phyloP scores from a whole-genome alignment of 2,329 filamentous ascomycete species.

The Drechslerella dactyloides region DNA sequence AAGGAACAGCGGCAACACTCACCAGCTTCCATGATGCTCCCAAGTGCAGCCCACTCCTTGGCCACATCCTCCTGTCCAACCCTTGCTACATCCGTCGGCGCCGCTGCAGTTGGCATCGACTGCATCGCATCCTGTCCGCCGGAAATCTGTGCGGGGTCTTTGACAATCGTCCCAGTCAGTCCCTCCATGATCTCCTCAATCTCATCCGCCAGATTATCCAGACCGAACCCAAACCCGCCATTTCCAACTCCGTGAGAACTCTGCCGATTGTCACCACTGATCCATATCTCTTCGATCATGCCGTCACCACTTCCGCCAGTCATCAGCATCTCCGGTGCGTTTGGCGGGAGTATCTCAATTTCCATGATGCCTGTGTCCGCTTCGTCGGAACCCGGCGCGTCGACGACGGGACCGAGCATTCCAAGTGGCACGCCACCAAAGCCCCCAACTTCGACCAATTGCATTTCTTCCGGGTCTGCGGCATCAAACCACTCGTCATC shows the following conservation, averaged over 20 bases:
- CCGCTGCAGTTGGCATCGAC: background rate
- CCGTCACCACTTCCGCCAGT: background rate
- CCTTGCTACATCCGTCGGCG: background rate
- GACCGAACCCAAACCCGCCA: slow-evolving; percentile 7
- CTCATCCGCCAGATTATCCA: slow-evolving; percentile 19
- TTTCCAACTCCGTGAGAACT: too few relatives aligned
- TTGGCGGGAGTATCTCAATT: slow-evolving; percentile 16
- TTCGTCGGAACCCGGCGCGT: background rate
- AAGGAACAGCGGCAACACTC: slow-evolving; percentile 14
- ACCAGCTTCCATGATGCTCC: slow-evolving; percentile 29
- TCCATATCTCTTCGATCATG: slow-evolving; percentile 39
- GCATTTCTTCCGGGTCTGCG: background rate
- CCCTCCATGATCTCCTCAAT: slow-evolving; percentile 32
- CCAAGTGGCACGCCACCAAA: slow-evolving; percentile 14
- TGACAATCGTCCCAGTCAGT: slow-evolving; percentile 13
- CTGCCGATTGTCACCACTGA: slow-evolving; percentile 14
- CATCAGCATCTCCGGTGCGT: slow-evolving; percentile 6
- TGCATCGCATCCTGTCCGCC: slow-evolving; percentile 15
- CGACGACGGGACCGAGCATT: slow-evolving; percentile 21
- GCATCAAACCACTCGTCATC: background rate
- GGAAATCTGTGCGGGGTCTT: slow-evolving; percentile 4
- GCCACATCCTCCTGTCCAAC: background rate
- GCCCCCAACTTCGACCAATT: slow-evolving; percentile 2
- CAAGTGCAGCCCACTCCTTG: slow-evolving; percentile 11
- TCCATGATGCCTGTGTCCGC: slow-evolving; percentile 18